Evolutionary conservation across 208 protist species (phyloP).

Genomic region (Leishmania guyanensis): DNA sequence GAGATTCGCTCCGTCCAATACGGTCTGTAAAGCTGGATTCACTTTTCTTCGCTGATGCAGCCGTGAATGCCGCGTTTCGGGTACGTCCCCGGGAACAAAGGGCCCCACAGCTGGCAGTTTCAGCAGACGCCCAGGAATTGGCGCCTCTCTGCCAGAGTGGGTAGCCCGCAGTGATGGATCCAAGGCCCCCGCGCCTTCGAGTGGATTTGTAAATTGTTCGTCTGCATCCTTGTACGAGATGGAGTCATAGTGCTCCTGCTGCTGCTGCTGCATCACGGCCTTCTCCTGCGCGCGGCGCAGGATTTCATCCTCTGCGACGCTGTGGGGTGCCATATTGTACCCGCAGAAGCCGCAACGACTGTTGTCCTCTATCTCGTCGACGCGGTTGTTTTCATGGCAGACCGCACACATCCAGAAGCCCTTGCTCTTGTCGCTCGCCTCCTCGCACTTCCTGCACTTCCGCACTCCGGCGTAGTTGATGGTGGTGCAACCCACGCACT

Average conservation of each 20-base stretch:
- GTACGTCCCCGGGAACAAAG: conserved; percentile 4
- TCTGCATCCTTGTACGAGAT: conserved; percentile 62
- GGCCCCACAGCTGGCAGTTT: conserved; percentile 17
- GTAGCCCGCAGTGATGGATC: conserved; percentile 12
- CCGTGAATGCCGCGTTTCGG: conserved; percentile 18
- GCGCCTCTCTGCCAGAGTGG: not conserved
- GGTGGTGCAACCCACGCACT: conserved; percentile 67
- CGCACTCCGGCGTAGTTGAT: conserved; percentile 79
- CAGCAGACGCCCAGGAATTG: not conserved
- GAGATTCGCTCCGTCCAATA: conserved; percentile 5
- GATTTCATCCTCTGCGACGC: conserved; percentile 50
- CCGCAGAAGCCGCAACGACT: conserved; percentile 83
- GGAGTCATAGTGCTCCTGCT: conserved; percentile 70
- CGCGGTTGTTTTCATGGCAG: conserved; percentile 87
- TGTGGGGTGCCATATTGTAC: conserved; percentile 88
- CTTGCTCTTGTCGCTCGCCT: conserved; percentile 39
- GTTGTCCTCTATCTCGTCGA: conserved; percentile 88
- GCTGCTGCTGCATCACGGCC: conserved; percentile 31
- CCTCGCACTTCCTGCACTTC: conserved; percentile 68
- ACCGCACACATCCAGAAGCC: conserved; percentile 86
- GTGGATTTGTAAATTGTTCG: conserved; percentile 61
- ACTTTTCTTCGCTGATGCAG: conserved; percentile 6
- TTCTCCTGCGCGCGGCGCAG: conserved; percentile 47
- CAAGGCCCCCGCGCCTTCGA: conserved; percentile 41
- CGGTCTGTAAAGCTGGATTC: not conserved